Base-by-base conservation (phyloP, 164 flowering plant species). In the Sextonia rubra region DNA sequence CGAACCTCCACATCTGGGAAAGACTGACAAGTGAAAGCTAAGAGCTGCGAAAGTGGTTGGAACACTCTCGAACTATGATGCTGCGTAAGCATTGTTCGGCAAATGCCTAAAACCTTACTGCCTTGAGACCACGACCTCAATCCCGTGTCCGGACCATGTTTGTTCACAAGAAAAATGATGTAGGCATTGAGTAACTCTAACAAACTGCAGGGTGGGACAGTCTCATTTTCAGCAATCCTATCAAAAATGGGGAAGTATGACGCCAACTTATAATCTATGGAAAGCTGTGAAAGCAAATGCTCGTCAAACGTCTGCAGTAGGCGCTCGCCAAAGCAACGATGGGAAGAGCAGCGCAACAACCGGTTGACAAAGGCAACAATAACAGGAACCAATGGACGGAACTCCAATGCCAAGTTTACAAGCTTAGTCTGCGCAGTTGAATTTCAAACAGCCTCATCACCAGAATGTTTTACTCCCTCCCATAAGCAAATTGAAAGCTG, bases 1-100 rank as follows among this genome's bases (percentile, higher is more conserved):
- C 99, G 97, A 76, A 95, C 86, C 82, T 95, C 98, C 86, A 95
- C 66, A 82, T 95, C 98, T 60, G 99, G 99, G 78, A 95, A 93
- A 80, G 83, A 87, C 47, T 90, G 91, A 78, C 91, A 85, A 24
- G 86, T 81, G 80, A 88, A 91, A 48, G 93, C 85, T 70, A 93
- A 87, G 32, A 95, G 94, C 68, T 77, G 94, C 61, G 97, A 86
- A 18, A 95, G 85, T 3, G 80, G 77, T 82, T 80, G 72, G 77
- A 93, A 95, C 75, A 93, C 81, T 75, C 90, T 86, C 60, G 98
- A 95, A 80, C 92, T 88, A 60, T 82, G 85, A 70, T 90, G 98
- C 79, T 90, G 86, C 80, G 81, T 83, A 74, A 95, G 79, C 94
- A 95, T 77, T 11, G 94, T 90, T 78, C 98, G 83, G 76, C 99